A percentile compares a stretch with the other conserved stretches of the same genome.
These are phyloP conservation scores for Gentiana macrophylla DNA, from an alignment of 257 asterid genomes.

Conservation along the genomic window DNA sequence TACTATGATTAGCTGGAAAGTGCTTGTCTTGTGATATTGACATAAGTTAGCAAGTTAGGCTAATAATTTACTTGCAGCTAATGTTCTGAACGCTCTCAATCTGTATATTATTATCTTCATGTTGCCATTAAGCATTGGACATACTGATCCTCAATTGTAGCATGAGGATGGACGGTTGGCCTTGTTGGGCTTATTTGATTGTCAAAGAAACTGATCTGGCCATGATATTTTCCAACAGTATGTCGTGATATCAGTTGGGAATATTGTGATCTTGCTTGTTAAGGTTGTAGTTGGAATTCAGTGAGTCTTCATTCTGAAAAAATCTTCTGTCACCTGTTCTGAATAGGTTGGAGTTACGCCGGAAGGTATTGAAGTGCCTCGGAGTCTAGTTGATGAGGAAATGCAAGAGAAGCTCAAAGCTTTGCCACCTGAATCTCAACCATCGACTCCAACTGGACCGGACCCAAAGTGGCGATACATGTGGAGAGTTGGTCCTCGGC, in stretches of 20 bases:
- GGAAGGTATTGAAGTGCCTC: constrained; percentile 98
- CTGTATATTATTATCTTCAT: no score
- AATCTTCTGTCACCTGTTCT: constrained; percentile 7
- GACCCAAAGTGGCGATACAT: constrained; percentile 98
- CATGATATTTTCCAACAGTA: neutral
- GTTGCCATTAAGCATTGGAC: no score
- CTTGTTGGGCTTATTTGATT: neutral
- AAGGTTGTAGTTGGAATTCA: neutral
- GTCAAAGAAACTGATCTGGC: neutral
- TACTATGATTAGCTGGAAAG: no score
- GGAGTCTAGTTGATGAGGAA: constrained; percentile 81
- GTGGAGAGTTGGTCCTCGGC: constrained; percentile 98
- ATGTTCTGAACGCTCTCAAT: no score
- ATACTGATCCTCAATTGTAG: no score
- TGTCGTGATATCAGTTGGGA: no score
- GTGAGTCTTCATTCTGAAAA: neutral
- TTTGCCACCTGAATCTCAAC: constrained; percentile 57
- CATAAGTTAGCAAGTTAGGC: no score
- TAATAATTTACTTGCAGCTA: no score
- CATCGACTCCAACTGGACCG: constrained; percentile 69
- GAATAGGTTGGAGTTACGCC: constrained; percentile 95
- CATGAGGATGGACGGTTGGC: no score
- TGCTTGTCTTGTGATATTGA: no score
- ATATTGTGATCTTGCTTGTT: no score
- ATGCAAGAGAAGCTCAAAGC: constrained; percentile 72